These are phyloP conservation scores for Phytophthora sp. DNA, from an alignment of 352 stramenopile genomes.

Conservation along the genomic window DNA sequence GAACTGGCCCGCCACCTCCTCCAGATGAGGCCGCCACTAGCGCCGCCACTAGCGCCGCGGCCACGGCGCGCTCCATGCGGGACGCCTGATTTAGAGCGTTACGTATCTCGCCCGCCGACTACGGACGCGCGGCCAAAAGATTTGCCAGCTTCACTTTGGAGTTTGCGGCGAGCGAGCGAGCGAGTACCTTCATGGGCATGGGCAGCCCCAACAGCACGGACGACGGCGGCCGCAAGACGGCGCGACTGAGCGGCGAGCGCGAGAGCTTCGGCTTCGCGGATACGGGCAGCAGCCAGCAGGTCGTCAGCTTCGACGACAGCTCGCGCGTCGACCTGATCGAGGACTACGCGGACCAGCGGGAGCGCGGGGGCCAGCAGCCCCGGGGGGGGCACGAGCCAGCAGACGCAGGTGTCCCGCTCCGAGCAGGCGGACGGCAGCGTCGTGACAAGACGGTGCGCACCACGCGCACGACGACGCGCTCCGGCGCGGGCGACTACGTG, in stretches of 20 bases:
- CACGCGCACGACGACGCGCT: constrained; percentile 5
- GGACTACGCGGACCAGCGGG: constrained; percentile 4
- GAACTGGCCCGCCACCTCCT: too few species aligned
- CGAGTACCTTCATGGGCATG: constrained; percentile 8
- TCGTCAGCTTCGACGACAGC: constrained; percentile 20
- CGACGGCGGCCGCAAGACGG: constrained; percentile 3
- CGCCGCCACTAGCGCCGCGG: neutral
- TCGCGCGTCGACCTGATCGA: constrained; percentile 14
- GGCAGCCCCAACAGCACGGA: constrained; percentile 24
- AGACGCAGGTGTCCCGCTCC: constrained; percentile 16
- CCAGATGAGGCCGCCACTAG: too few species aligned
- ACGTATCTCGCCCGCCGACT: neutral
- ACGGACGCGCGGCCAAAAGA: too few species aligned
- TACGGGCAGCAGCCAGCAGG: constrained; percentile 20
- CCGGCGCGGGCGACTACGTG: neutral
- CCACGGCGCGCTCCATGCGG: neutral
- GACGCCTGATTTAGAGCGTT: neutral
- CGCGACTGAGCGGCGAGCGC: constrained; percentile 6
- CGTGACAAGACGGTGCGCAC: constrained; percentile 11
- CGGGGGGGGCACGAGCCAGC: neutral
- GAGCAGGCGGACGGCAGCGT: constrained; percentile 6
- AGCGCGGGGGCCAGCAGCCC: neutral
- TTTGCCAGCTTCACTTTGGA: constrained; percentile 18
- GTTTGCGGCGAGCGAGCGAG: neutral
- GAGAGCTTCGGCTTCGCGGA: constrained; percentile 12